Percentiles rank a stretch among this genome's conserved stretches.
These are phyloP conservation scores for Bruguiera parviflora DNA, from an alignment of 345 rosid species.

Conservation along the genomic window DNA sequence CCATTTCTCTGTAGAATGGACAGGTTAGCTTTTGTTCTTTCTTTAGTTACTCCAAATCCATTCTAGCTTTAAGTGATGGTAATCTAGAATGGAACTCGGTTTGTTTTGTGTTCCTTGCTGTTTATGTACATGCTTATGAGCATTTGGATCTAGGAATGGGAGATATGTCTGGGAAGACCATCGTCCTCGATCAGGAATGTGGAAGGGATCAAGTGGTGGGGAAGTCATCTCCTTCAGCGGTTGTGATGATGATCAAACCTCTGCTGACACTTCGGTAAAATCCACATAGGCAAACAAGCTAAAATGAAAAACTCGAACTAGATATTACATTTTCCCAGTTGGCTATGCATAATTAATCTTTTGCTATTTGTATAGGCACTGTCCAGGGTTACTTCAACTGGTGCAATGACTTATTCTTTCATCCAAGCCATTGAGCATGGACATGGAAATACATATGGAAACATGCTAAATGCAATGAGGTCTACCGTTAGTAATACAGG, in stretches of 20 bases:
- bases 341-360: not conserved
- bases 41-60: not conserved
- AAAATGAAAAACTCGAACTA: not conserved
- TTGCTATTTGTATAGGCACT: conserved; percentile 47
- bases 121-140: not conserved
- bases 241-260: conserved; percentile 78
- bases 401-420: conserved; percentile 94
- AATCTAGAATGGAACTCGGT: not conserved
- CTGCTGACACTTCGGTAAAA: conserved; percentile 79
- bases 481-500: conserved; percentile 52
- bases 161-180: conserved; percentile 78
- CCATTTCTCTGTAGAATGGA: conserved; percentile 87
- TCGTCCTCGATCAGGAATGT: conserved; percentile 63
- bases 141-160: conserved; percentile 41
- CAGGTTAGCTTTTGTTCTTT: conserved; percentile 37
- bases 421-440: conserved; percentile 80
- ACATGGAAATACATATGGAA: conserved; percentile 63
- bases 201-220: conserved; percentile 96
- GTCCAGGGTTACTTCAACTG: conserved; percentile 66
- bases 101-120: not conserved
- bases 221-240: conserved; percentile 87
- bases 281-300: not conserved
- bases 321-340: not conserved
- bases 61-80: not conserved
- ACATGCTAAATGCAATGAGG: conserved; percentile 68